Evolutionary conservation across 2,329 filamentous ascomycete genomes (phyloP).

Genomic region (Penicillium sp.): DNA sequence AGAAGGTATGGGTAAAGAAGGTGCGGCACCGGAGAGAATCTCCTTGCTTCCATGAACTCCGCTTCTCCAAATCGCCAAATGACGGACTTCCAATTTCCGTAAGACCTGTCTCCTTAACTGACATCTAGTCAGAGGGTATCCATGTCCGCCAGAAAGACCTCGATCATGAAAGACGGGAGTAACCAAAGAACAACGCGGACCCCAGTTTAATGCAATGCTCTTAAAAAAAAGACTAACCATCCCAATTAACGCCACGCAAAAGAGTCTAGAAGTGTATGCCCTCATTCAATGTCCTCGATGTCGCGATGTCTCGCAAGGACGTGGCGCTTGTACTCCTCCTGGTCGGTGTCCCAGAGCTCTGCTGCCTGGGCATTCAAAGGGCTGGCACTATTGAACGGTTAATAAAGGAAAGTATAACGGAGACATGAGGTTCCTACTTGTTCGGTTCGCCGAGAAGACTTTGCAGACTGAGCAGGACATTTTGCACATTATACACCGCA

Average conservation of each 20-base stretch:
- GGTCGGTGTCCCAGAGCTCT: slow-evolving; percentile 90
- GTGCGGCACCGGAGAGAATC: slow-evolving; percentile 3
- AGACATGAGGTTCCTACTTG: slow-evolving; percentile 68
- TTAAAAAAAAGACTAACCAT: slow-evolving; percentile 14
- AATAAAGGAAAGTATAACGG: slow-evolving; percentile 10
- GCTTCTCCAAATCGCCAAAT: slow-evolving; percentile 5
- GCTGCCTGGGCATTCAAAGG: slow-evolving; percentile 96
- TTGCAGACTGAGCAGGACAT: slow-evolving; percentile 89
- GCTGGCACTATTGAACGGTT: slow-evolving; percentile 67
- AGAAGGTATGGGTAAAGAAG: not conserved
- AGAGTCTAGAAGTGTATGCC: slow-evolving; percentile 7
- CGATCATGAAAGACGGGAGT: not conserved
- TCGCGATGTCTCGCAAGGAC: slow-evolving; percentile 68
- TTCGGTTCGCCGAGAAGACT: slow-evolving; percentile 96
- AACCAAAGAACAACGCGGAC: slow-evolving; percentile 21
- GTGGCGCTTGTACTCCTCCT: slow-evolving; percentile 81
- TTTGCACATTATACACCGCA: slow-evolving; percentile 95
- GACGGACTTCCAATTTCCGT: not conserved
- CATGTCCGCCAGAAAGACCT: not conserved
- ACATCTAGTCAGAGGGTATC: not conserved
- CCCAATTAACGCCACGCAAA: slow-evolving; percentile 16
- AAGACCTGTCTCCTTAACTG: not conserved
- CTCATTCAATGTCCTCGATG: slow-evolving; percentile 53
- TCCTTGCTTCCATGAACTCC: slow-evolving; percentile 17
- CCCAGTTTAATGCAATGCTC: slow-evolving; percentile 24